phyloP scores from a whole-genome alignment of 345 rosid genomes.

The Turritis glabra region DNA sequence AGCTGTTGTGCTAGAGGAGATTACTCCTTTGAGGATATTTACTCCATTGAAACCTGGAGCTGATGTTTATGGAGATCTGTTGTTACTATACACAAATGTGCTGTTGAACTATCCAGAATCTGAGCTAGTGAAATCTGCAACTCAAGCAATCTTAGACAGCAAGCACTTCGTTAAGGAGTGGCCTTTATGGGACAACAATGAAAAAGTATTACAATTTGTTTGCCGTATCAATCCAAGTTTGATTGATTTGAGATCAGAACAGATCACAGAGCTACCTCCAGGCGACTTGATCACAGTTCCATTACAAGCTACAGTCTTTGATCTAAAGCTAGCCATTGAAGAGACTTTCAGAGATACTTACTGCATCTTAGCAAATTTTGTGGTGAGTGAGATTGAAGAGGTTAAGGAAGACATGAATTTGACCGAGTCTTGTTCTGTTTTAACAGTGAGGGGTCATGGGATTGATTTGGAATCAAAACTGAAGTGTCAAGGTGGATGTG shows the following conservation, averaged over 20 bases:
- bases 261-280: slow-evolving; percentile 40
- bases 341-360: slow-evolving; percentile 69
- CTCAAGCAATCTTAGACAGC: slow-evolving; percentile 64
- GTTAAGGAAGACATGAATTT: slow-evolving; percentile 41
- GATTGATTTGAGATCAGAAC: slow-evolving; percentile 34
- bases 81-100: slow-evolving; percentile 51
- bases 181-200: slow-evolving; percentile 58
- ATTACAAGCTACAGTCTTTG: slow-evolving; percentile 60
- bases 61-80: slow-evolving; percentile 60
- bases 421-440: slow-evolving; percentile 53
- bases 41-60: slow-evolving; percentile 41
- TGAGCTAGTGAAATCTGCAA: slow-evolving; percentile 48
- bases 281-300: slow-evolving; percentile 67
- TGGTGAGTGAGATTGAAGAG: slow-evolving; percentile 53
- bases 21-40: slow-evolving; percentile 20
- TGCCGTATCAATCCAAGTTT: slow-evolving; percentile 55
- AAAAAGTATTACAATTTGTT: slow-evolving; percentile 48
- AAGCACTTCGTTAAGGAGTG: slow-evolving; percentile 78
- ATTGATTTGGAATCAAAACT: slow-evolving; percentile 44
- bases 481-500: slow-evolving; percentile 67
- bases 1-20: slow-evolving; percentile 9
- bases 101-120: slow-evolving; percentile 59
- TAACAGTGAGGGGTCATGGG: slow-evolving; percentile 57
- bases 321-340: slow-evolving; percentile 64
- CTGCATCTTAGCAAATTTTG: slow-evolving; percentile 53